phyloP scores from a whole-genome alignment of 2,329 filamentous ascomycete genomes.

The Epichloe festucae region DNA sequence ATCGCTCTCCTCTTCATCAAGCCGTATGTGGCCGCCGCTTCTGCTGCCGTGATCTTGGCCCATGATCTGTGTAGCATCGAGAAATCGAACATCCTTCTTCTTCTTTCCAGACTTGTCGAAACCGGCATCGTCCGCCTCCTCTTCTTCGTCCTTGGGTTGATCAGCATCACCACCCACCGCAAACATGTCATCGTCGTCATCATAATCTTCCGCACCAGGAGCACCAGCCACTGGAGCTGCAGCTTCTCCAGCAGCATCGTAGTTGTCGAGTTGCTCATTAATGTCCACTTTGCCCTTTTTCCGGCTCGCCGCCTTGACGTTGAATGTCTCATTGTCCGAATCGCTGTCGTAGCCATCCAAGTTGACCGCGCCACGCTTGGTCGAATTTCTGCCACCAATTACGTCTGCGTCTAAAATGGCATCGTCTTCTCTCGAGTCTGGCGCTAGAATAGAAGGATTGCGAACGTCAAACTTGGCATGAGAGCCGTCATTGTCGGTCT shows the following conservation, averaged over 20 bases:
- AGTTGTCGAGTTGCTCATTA: slow-evolving; percentile 40
- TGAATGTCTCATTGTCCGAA: slow-evolving; percentile 81
- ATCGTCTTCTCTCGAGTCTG: slow-evolving; percentile 60
- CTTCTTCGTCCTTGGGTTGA: slow-evolving; percentile 27
- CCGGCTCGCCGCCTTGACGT: slow-evolving; percentile 54
- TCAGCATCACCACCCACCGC: slow-evolving; percentile 45
- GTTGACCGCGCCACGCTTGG: slow-evolving; percentile 89
- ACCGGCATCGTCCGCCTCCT: slow-evolving; percentile 20
- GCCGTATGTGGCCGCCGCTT: slow-evolving; percentile 56
- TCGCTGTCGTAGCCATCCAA: slow-evolving; percentile 96
- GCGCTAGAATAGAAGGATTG: slow-evolving; percentile 83
- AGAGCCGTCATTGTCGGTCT: slow-evolving; percentile 42
- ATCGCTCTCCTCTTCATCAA: slow-evolving; percentile 43
- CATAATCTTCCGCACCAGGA: slow-evolving; percentile 24
- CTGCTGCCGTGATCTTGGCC: slow-evolving; percentile 67
- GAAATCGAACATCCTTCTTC: slow-evolving; percentile 47
- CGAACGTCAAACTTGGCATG: slow-evolving; percentile 88
- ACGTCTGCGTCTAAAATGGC: slow-evolving; percentile 81
- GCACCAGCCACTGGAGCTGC: slow-evolving; percentile 20
- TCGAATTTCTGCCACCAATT: slow-evolving; percentile 64
- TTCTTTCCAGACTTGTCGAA: slow-evolving; percentile 38
- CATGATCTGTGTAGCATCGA: slow-evolving; percentile 52
- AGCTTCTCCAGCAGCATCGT: slow-evolving; percentile 32
- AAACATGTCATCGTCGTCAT: slow-evolving; percentile 75
- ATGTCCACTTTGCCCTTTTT: slow-evolving; percentile 36